Conservation (phyloP, 176 grass and related monocot genomes). For the Musa beccarii region DNA sequence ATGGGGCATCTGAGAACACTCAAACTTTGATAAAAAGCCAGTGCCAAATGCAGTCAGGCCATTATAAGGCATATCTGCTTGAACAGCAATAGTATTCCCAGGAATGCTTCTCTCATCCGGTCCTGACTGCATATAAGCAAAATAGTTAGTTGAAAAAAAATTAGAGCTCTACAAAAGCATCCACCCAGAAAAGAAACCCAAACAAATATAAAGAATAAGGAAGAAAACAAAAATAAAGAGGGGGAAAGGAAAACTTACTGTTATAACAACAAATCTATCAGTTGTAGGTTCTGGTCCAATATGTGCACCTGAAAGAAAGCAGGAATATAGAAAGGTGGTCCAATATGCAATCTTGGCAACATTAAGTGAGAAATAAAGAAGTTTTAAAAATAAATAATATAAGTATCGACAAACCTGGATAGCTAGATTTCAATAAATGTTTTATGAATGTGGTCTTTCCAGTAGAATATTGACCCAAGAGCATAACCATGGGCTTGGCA, state of each 20-base stretch:
- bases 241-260: conserved; percentile 23
- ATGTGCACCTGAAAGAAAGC: conserved; percentile 61
- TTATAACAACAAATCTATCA: conserved; percentile 96
- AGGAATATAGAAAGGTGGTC: neutral
- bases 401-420: conserved; percentile 56
- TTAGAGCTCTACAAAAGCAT: too few relatives aligned
- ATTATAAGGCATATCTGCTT: conserved; percentile 93
- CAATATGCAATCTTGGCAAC: neutral
- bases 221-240: neutral
- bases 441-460: conserved; percentile 99
- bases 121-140: conserved; percentile 51
- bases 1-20: conserved; percentile 99
- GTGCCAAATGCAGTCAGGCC: conserved; percentile 91
- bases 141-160: conserved; percentile 4
- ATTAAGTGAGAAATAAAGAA: neutral
- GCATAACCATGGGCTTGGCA: conserved; percentile 99
- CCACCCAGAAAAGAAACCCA: neutral
- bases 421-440: conserved; percentile 71
- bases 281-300: conserved; percentile 99
- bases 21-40: conserved; percentile 89
- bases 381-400: neutral
- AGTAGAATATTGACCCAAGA: conserved; percentile 98
- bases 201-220: neutral
- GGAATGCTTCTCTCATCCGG: conserved; percentile 91
- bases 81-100: conserved; percentile 92